Evolutionary conservation across 2,329 filamentous ascomycete species (phyloP).

Genomic region (Aspergillaceae sp.): DNA sequence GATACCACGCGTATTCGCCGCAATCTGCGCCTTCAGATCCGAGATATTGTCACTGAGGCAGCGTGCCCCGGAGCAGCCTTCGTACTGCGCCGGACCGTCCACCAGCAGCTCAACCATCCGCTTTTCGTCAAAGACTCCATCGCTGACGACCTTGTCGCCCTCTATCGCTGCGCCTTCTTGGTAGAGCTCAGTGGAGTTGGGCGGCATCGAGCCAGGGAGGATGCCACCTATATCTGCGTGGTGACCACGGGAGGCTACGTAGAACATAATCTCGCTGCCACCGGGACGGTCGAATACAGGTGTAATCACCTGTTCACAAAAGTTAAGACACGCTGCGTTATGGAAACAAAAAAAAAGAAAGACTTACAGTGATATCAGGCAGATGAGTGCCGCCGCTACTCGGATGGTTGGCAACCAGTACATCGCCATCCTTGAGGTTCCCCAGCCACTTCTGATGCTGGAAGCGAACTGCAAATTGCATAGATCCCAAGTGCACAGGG

Average conservation of each 20-base stretch:
- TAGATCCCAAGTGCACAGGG: constrained; percentile 69
- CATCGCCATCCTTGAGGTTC: constrained; percentile 65
- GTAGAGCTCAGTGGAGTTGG: constrained; percentile 39
- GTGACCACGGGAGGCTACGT: constrained; percentile 70
- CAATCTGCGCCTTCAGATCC: constrained; percentile 78
- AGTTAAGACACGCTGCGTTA: neutral
- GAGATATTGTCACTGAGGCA: constrained; percentile 77
- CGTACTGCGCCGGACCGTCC: constrained; percentile 63
- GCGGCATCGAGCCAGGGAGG: constrained; percentile 73
- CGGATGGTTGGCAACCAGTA: constrained; percentile 59
- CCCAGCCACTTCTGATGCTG: constrained; percentile 64
- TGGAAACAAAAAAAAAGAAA: neutral
- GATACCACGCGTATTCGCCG: constrained; percentile 79
- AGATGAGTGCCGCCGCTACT: constrained; percentile 71
- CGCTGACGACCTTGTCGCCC: constrained; percentile 57
- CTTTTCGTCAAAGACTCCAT: constrained; percentile 70
- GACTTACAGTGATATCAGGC: constrained; percentile 60
- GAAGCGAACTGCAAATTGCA: constrained; percentile 67
- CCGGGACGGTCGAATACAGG: constrained; percentile 58
- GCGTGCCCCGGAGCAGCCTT: constrained; percentile 68
- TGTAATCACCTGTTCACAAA: constrained; percentile 48
- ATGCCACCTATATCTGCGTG: constrained; percentile 82
- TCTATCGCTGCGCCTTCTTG: constrained; percentile 42
- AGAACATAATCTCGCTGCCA: constrained; percentile 68
- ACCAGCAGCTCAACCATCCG: constrained; percentile 64